Evolutionary conservation across 2,329 filamentous ascomycete species (phyloP).

Genomic region (Tolypocladium cylindrosporum): DNA sequence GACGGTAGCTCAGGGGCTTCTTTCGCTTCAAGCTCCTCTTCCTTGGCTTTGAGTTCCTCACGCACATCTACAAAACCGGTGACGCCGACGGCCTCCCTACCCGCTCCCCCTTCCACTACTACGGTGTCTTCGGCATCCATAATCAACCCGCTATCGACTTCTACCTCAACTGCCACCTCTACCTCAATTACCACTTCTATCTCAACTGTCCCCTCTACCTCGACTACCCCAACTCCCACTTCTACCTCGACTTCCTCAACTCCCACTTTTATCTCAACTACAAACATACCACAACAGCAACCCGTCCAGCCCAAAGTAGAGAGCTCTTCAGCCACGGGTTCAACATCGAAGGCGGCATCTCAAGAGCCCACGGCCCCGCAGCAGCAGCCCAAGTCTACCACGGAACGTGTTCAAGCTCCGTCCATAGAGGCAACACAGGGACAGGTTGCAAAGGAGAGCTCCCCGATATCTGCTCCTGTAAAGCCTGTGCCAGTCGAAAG

Average conservation of each 20-base stretch:
- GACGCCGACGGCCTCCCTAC: not conserved
- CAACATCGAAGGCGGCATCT: not conserved
- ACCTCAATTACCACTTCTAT: not conserved
- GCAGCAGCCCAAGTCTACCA: not conserved
- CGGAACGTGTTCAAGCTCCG: not conserved
- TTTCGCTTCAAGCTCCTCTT: not conserved
- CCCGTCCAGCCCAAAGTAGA: not conserved
- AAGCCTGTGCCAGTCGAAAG: not conserved
- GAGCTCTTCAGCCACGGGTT: not conserved
- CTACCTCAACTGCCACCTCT: not conserved
- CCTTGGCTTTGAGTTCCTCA: not conserved
- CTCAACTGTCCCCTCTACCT: not conserved
- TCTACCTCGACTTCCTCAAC: too few species aligned
- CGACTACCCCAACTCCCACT: not conserved
- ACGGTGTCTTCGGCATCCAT: not conserved
- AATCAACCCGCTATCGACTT: not conserved
- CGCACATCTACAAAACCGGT: not conserved
- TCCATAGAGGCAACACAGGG: not conserved
- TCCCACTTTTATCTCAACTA: not conserved
- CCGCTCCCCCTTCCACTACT: not conserved
- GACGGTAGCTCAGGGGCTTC: not conserved
- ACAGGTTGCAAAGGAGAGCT: not conserved
- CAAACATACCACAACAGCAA: not conserved
- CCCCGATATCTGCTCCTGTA: not conserved
- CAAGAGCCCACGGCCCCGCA: not conserved